These are phyloP conservation scores for Triticum dicoccoides DNA, from an alignment of 176 grass and related monocot species.

Conservation along the genomic window DNA sequence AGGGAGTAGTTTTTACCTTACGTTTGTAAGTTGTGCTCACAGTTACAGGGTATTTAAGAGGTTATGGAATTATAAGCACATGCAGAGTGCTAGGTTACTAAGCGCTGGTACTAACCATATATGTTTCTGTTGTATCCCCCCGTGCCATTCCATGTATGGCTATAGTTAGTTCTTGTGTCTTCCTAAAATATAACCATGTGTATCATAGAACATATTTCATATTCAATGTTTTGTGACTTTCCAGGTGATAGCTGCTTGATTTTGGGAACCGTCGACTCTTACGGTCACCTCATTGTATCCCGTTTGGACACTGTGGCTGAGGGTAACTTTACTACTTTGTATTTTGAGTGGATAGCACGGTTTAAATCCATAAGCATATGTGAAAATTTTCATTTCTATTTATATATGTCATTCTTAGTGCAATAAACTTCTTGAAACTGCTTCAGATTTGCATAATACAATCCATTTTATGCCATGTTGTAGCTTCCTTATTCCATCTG, in stretches of 20 bases:
- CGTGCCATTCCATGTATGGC: neutral
- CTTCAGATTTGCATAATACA: constrained; percentile 4
- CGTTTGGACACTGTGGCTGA: constrained; percentile 50
- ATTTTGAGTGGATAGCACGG: neutral
- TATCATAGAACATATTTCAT: neutral
- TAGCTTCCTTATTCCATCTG: constrained; percentile 15
- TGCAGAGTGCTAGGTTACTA: neutral
- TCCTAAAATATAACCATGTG: neutral
- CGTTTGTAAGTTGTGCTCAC: neutral
- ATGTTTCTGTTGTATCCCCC: neutral
- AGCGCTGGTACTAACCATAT: neutral
- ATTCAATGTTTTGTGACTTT: constrained; percentile 1
- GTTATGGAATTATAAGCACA: neutral
- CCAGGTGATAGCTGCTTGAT: constrained; percentile 80
- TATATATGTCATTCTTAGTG: neutral
- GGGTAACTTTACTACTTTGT: constrained; percentile 62
- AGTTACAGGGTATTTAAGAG: neutral
- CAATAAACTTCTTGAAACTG: constrained; percentile 1
- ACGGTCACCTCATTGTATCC: constrained; percentile 89
- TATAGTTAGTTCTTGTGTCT: neutral
- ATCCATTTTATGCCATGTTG: neutral
- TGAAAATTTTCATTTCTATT: neutral
- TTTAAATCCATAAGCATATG: neutral
- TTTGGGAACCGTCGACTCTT: constrained; percentile 80
- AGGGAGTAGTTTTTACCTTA: neutral